Base-by-base conservation (phyloP, 2,329 filamentous ascomycete species). In the Stagonosporopsis cucurbitacearum region DNA sequence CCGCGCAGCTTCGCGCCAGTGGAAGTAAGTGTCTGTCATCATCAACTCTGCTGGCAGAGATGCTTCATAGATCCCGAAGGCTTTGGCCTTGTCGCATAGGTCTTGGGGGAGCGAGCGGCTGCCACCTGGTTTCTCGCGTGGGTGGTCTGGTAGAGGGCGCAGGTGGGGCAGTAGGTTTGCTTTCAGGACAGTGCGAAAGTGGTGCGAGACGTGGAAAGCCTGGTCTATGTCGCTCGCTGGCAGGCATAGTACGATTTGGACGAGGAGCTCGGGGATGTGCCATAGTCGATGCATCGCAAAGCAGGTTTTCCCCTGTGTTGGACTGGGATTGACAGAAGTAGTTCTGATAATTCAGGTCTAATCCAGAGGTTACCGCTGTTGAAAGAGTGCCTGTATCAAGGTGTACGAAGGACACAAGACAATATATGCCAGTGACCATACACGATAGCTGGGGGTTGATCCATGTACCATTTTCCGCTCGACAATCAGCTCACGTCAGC, bases 221-320 rank as follows among this genome's bases (percentile, higher is more conserved):
- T 15, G 32, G 2, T 28, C 3, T 2, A 65, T 45, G 15, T 49
- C 47, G 2, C 20, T 6, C 5, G 41, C 50, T 4, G 58, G 44
- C 1, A 65, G 48, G 22, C 50, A 60, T 11, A 59, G 55, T 3
- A 58, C 17, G 19, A 65, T 58, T 0, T 58, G 45, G 4, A 59
- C 15, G 20, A 64, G 49, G 4, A 65, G 39, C 45, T 64, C 63
- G n/a, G 58, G 60, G 35, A 62, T 60, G 20, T 55, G 52, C 37
- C 57, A 57, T 12, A 56, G 22, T n/a, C 28, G 54, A 26, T 64
- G 60, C 60, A 65, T 63, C 2, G 17, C 7, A 41, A 26, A n/a
- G 13, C n/a, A 7, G 2, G 20, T 8, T 22, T 40, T 13, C 19
- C n/a, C n/a, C 36, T 40, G 17, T 4, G 19, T 15, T 15, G 7